These are phyloP conservation scores for Aspergillus awamori DNA, from an alignment of 2,329 filamentous ascomycete genomes.

Conservation along the genomic window DNA sequence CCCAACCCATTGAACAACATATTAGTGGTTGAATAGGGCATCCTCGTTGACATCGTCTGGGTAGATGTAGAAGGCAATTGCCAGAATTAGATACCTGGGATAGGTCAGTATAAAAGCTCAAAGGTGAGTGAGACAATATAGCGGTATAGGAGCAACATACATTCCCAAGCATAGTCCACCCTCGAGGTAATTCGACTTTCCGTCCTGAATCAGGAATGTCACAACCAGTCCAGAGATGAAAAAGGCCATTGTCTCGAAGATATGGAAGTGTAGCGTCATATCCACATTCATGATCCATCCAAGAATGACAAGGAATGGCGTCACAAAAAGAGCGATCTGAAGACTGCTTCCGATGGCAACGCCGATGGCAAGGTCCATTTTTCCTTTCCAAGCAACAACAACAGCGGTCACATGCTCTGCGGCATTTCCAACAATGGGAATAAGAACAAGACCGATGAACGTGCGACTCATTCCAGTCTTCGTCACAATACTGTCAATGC, in stretches of 20 bases:
- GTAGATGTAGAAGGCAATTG: slow-evolving; percentile 53
- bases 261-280: slow-evolving; percentile 81
- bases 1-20: background rate
- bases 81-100: slow-evolving; percentile 48
- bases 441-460: slow-evolving; percentile 78
- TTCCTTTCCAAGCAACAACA: slow-evolving; percentile 76
- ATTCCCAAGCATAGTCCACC: slow-evolving; percentile 70
- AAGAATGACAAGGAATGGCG: slow-evolving; percentile 76
- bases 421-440: slow-evolving; percentile 82
- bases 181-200: slow-evolving; percentile 82
- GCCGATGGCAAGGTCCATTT: slow-evolving; percentile 68
- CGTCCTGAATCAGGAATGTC: slow-evolving; percentile 74
- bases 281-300: slow-evolving; percentile 74
- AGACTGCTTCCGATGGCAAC: slow-evolving; percentile 81
- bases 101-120: slow-evolving; percentile 11
- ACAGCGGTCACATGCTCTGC: slow-evolving; percentile 82
- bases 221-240: slow-evolving; percentile 75
- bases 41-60: slow-evolving; percentile 42
- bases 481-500: slow-evolving; percentile 72
- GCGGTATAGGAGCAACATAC: slow-evolving; percentile 39
- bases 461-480: slow-evolving; percentile 74
- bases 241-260: slow-evolving; percentile 76
- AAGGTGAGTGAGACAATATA: background rate
- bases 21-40: slow-evolving; percentile 18
- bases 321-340: slow-evolving; percentile 80